Conservation (phyloP, 352 stramenopile species). For the Phytophthora macrochlamydospora region DNA sequence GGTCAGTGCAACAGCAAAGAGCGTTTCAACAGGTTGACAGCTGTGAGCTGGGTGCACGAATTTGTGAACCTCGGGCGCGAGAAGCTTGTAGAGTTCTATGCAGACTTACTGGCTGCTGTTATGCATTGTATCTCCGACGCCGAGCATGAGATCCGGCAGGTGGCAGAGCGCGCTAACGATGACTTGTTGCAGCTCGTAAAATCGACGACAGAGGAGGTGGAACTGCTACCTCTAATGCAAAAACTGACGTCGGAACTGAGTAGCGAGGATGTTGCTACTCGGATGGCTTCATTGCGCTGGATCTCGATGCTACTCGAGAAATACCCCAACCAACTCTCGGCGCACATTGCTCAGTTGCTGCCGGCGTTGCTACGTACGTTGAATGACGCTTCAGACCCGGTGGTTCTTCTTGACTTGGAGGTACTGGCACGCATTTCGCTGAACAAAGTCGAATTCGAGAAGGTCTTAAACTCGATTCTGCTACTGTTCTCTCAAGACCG, state of each 20-base stretch:
- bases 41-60: constrained; percentile 98
- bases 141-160: constrained; percentile 96
- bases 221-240: constrained; percentile 94
- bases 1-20: constrained; percentile 97
- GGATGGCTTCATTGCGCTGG: constrained; percentile 95
- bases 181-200: constrained; percentile 96
- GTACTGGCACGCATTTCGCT: constrained; percentile 95
- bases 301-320: constrained; percentile 99
- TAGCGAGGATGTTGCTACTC: constrained; percentile 96
- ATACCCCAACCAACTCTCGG: constrained; percentile 92
- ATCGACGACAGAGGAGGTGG: constrained; percentile 88
- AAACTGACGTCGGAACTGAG: constrained; percentile 95
- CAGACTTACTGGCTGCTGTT: constrained; percentile 95
- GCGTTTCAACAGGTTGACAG: constrained; percentile 96
- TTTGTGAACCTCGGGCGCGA: constrained; percentile 97
- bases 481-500: constrained; percentile 93
- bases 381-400: constrained; percentile 95
- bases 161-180: constrained; percentile 97
- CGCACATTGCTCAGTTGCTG: constrained; percentile 92
- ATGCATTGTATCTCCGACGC: constrained; percentile 98
- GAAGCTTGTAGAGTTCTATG: constrained; percentile 95
- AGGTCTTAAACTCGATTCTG: constrained; percentile 95
- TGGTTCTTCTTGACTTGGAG: constrained; percentile 97
- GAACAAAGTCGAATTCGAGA: constrained; percentile 93
- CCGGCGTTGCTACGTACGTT: constrained; percentile 96